Evolutionary conservation across 495 filamentous ascomycete genomes (phyloP), one percentile per base, ranked within the genome.

Genomic region (Umbilicaria muhlenbergii): DNA sequence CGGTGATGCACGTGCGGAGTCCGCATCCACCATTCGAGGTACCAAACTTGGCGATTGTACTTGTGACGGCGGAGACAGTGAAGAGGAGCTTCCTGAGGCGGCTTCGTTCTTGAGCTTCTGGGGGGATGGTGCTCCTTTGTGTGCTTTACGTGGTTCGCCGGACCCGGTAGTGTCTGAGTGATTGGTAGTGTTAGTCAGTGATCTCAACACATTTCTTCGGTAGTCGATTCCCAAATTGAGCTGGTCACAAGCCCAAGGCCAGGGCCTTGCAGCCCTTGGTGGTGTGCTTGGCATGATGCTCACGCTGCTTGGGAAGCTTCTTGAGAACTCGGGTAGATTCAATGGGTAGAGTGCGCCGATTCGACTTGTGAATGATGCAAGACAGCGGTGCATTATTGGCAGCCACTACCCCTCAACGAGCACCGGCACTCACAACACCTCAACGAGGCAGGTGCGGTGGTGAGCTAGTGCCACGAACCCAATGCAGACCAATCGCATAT

Each of bases 81-180:
- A 68, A 10, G 68, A 88, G 33, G 75, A 78, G 53, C 75, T 80
- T 1, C 68, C 75, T 11, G 76, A 77, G 24, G 72, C 71, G 36
- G 67, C 69, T 31, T 66, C 71, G 37, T 67, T 67, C 44, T 70
- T 74, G 31, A 66, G 65, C 37, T 63, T 65, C 37, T 38, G 16
- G 16, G 47, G 48, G 13, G 46, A 46, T 1, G 41, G 24, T 16
- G 50, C 34, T 12, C 24, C 41, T 39, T 48, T 45, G 38, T 31
- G 10, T 18, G 38, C 36, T 33, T 36, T n/a, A 13, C 41, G 39
- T 24, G 50, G 50, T 28, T 28, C 24, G 24, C 24, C 6, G 24
- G 24, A 28, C 24, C 8, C 24, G 24, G 24, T 28, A 28, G 24
- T 28, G 24, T 28, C 24, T 28, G 6, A 8, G 24, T 8, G 8